phyloP scores from a whole-genome alignment of 805 yeast species.

The Zygoascus biomembranicola region DNA sequence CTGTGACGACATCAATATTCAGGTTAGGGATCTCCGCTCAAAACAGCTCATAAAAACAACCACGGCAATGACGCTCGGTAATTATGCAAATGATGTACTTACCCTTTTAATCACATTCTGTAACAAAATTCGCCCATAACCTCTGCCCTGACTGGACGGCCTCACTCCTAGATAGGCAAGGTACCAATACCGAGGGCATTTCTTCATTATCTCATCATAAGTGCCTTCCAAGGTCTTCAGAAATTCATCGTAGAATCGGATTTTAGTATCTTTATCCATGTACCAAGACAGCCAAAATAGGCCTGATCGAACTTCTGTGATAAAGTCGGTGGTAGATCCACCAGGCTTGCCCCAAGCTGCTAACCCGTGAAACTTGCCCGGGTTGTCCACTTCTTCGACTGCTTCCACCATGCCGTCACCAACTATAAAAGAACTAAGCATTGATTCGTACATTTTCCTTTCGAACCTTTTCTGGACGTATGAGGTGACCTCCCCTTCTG shows the following conservation, averaged over 20 bases:
- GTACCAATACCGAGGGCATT: conserved; percentile 42
- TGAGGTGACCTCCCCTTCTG: background rate
- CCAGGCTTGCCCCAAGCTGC: background rate
- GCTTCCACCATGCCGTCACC: background rate
- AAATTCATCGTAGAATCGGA: conserved; percentile 43
- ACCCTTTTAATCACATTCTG: conserved; percentile 43
- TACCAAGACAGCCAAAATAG: background rate
- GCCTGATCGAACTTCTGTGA: background rate
- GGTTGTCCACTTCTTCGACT: background rate
- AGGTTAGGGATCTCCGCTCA: background rate
- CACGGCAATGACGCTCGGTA: background rate
- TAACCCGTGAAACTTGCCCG: background rate
- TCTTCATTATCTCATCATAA: background rate
- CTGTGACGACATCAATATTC: conserved; percentile 8
- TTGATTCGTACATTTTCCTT: background rate
- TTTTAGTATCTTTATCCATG: conserved; percentile 10
- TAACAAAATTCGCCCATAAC: conserved; percentile 45
- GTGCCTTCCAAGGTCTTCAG: conserved; percentile 32
- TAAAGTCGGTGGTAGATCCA: background rate
- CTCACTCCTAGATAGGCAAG: conserved; percentile 50
- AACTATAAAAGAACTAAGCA: background rate
- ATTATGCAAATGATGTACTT: conserved; percentile 20
- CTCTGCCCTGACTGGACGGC: conserved; percentile 52
- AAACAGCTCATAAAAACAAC: background rate
- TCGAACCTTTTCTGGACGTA: background rate